Conservation (phyloP, 2,329 filamentous ascomycete species). For the Phialocephala sp. region DNA sequence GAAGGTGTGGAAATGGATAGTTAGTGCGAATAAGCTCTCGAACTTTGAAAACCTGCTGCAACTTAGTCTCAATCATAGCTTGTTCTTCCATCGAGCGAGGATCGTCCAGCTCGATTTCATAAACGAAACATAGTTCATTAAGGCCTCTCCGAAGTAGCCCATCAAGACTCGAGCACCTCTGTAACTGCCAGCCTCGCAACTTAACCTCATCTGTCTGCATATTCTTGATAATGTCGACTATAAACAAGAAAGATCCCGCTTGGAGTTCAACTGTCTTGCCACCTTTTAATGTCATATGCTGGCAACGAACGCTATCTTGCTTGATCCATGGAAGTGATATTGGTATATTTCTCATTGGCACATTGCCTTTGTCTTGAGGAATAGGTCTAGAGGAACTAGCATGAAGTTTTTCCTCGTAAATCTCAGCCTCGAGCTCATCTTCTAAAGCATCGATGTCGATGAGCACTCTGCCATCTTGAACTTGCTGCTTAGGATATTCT, state of each 20-base stretch:
- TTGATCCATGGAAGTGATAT: slow-evolving; percentile 40
- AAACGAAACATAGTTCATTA: slow-evolving; percentile 52
- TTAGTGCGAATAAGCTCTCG: slow-evolving; percentile 62
- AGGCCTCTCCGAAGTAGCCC: slow-evolving; percentile 44
- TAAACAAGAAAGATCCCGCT: slow-evolving; percentile 46
- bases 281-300: slow-evolving; percentile 2
- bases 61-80: slow-evolving; percentile 49
- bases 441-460: slow-evolving; percentile 8
- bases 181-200: slow-evolving; percentile 50
- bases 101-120: slow-evolving; percentile 47
- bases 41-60: slow-evolving; percentile 46
- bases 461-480: background rate
- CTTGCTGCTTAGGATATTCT: background rate
- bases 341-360: background rate
- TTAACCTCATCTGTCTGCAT: slow-evolving; percentile 35
- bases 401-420: background rate
- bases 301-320: slow-evolving; percentile 40
- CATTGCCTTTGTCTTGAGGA: background rate
- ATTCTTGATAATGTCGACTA: slow-evolving; percentile 45
- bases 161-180: slow-evolving; percentile 42
- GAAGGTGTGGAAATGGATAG: slow-evolving; percentile 47
- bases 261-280: slow-evolving; percentile 31
- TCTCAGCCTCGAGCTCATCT: background rate
- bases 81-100: slow-evolving; percentile 42
- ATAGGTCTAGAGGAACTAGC: background rate